Conservation (phyloP, 768 basidiomycete species). For the Leucocoprinus birnbaumii region DNA sequence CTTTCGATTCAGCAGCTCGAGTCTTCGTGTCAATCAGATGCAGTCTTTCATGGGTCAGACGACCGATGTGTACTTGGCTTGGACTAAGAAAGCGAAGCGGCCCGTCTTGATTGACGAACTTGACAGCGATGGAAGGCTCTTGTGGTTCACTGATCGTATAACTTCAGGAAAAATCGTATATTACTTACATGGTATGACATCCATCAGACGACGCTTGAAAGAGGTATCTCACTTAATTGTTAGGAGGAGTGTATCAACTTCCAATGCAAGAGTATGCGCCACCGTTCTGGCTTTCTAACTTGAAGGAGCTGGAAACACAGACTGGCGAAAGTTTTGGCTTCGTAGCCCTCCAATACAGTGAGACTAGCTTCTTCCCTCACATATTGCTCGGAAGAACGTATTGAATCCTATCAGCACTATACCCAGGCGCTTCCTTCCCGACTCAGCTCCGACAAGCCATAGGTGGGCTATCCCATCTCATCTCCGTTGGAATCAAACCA, state of each 20-base stretch:
- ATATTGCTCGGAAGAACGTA: neutral
- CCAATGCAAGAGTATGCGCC: constrained; percentile 19
- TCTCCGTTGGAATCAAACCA: constrained; percentile 26
- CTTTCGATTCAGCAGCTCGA: constrained; percentile 11
- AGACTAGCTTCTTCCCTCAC: constrained; percentile 5
- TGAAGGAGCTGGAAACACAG: constrained; percentile 20
- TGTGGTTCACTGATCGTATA: constrained; percentile 29
- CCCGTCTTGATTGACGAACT: constrained; percentile 23
- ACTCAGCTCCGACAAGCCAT: constrained; percentile 28
- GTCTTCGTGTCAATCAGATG: constrained; percentile 18
- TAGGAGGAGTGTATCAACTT: constrained; percentile 30
- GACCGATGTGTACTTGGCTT: constrained; percentile 17
- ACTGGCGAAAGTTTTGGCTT: constrained; percentile 21
- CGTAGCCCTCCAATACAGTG: constrained; percentile 30
- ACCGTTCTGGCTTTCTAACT: constrained; percentile 27
- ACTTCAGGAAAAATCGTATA: constrained; percentile 28
- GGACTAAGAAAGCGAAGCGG: constrained; percentile 18
- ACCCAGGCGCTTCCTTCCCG: constrained; percentile 33
- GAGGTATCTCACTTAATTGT: neutral
- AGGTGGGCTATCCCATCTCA: constrained; percentile 28
- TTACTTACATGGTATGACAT: constrained; percentile 26
- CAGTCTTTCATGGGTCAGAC: constrained; percentile 21
- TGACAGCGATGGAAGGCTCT: constrained; percentile 21
- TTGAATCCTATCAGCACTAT: constrained; percentile 21
- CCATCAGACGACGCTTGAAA: neutral